A percentile compares a stretch with the other conserved stretches of the same genome.
These are phyloP conservation scores for Leersia perrieri DNA, from an alignment of 176 grass and related monocot genomes.

Conservation along the genomic window DNA sequence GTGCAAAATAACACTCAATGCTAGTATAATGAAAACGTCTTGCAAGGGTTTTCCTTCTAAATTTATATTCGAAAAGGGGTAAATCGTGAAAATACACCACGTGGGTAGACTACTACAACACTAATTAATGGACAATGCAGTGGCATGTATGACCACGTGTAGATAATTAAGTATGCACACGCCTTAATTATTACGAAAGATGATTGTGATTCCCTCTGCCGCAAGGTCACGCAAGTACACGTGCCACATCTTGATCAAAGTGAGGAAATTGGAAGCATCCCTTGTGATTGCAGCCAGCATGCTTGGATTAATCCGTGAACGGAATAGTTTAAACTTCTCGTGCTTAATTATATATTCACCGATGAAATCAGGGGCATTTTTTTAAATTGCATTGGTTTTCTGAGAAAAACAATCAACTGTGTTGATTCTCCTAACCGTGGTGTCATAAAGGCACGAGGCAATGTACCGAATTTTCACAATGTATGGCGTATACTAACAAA, in stretches of 20 bases:
- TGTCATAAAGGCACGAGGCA: too few relatives aligned
- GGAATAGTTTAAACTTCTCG: neutral
- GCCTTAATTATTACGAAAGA: neutral
- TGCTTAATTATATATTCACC: neutral
- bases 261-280: neutral
- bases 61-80: too few relatives aligned
- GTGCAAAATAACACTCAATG: too few relatives aligned
- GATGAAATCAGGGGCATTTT: neutral
- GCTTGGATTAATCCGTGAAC: neutral
- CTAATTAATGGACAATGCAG: neutral
- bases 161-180: neutral
- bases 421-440: too few relatives aligned
- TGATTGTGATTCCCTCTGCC: conserved; percentile 8
- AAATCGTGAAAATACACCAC: too few relatives aligned
- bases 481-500: too few relatives aligned
- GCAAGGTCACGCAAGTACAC: conserved; percentile 26
- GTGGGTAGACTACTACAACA: neutral
- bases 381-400: neutral
- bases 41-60: too few relatives aligned
- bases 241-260: neutral
- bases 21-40: too few relatives aligned
- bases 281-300: neutral
- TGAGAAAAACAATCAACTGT: too few relatives aligned
- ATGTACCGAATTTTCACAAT: too few relatives aligned
- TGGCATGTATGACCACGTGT: neutral